Conservation (phyloP, 805 yeast genomes). For the Candida odintsovae region DNA sequence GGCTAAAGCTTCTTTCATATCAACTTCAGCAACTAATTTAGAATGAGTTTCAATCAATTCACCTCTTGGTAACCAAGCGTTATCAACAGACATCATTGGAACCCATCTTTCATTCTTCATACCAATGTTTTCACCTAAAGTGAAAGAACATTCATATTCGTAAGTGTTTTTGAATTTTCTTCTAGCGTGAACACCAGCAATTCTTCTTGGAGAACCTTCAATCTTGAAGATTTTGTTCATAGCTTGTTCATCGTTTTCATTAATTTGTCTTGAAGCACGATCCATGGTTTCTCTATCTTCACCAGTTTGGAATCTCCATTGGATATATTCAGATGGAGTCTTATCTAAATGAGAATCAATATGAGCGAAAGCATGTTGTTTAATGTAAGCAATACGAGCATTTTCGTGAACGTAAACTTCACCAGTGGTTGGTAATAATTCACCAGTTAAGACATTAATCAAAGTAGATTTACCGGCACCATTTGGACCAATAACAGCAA, state of each 20-base stretch:
- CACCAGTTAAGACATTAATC: slow-evolving; percentile 99
- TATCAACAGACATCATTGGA: slow-evolving; percentile 99
- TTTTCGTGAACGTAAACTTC: slow-evolving; percentile 99
- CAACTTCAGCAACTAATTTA: slow-evolving; percentile 99
- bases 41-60: slow-evolving; percentile 95
- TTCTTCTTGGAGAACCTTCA: slow-evolving; percentile 98
- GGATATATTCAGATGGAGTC: slow-evolving; percentile 99
- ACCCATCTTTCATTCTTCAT: slow-evolving; percentile 99
- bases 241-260: slow-evolving; percentile 93
- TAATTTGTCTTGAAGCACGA: slow-evolving; percentile 98
- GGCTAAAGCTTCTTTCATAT: slow-evolving; percentile 99
- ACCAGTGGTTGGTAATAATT: slow-evolving; percentile 96
- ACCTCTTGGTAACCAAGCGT: slow-evolving; percentile 99
- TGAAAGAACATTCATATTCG: slow-evolving; percentile 98
- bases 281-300: slow-evolving; percentile 99
- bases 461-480: slow-evolving; percentile 99
- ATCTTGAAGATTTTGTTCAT: slow-evolving; percentile 99
- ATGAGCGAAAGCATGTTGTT: slow-evolving; percentile 99
- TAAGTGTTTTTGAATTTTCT: slow-evolving; percentile 99
- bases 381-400: slow-evolving; percentile 99
- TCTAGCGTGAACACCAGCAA: slow-evolving; percentile 90
- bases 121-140: slow-evolving; percentile 97
- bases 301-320: slow-evolving; percentile 99
- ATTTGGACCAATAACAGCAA: slow-evolving; percentile 99
- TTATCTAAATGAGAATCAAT: slow-evolving; percentile 97